Conservation (phyloP, 371 early-diverging fungal genomes). For the Apophysomyces sp. region DNA sequence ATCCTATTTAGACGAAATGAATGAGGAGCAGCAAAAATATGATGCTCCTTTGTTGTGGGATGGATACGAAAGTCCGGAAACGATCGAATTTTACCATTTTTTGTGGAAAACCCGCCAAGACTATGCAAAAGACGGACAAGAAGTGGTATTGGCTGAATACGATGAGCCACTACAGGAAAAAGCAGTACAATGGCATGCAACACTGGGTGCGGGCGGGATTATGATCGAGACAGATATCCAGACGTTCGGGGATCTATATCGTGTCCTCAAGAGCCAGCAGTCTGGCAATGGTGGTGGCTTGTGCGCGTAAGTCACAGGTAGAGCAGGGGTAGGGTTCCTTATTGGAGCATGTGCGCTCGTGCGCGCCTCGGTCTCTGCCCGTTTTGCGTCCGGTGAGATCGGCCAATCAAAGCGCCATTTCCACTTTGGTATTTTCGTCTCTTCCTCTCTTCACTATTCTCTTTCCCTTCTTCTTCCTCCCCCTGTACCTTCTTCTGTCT, state of each 20-base stretch:
- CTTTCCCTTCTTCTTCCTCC: neutral
- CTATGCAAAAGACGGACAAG: neutral
- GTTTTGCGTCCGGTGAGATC: neutral
- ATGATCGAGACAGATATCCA: conserved; percentile 5
- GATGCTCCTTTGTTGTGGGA: neutral
- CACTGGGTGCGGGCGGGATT: neutral
- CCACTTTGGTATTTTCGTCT: neutral
- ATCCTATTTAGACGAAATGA: neutral
- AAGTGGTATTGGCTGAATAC: neutral
- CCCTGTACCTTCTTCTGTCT: neutral
- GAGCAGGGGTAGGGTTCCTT: neutral
- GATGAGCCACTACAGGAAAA: neutral
- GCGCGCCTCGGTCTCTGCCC: conserved; percentile 1
- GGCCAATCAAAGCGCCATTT: neutral
- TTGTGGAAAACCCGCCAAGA: conserved; percentile 3
- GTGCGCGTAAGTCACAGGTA: neutral
- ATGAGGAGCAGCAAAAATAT: neutral
- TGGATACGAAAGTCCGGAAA: conserved; percentile 1
- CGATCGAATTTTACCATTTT: conserved; percentile 1
- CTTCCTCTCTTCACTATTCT: neutral
- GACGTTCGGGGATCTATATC: conserved; percentile 3
- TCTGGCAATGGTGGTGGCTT: neutral
- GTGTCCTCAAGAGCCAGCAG: conserved; percentile 6
- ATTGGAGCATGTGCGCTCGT: neutral
- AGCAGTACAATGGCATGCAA: conserved; percentile 3